phyloP scores from a whole-genome alignment of 139 green algal species.

The Chlamydomonas urium region DNA sequence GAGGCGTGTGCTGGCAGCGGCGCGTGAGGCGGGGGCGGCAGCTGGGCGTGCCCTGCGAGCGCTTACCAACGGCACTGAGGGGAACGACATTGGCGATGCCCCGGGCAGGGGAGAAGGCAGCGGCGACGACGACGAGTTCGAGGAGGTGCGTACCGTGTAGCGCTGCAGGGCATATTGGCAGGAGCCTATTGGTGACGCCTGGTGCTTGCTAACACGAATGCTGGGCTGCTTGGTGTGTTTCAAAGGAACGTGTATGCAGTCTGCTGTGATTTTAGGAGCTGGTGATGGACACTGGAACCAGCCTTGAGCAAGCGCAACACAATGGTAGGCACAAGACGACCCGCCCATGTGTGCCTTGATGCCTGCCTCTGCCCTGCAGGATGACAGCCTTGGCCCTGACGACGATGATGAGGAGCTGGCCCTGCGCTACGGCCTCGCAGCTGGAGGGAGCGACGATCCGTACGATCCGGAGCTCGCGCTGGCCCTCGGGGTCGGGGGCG shows the following conservation, averaged over 20 bases:
- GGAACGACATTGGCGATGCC: too few species aligned
- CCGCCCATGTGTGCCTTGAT: neutral
- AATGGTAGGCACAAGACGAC: too few species aligned
- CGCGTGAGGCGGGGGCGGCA: neutral
- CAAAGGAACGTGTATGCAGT: neutral
- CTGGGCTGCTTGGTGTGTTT: neutral
- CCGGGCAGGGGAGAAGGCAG: neutral
- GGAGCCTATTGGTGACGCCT: neutral
- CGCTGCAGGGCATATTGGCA: neutral
- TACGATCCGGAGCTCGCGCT: conserved; percentile 6
- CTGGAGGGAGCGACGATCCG: conserved; percentile 6
- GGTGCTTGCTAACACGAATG: neutral
- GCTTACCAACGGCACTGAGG: neutral
- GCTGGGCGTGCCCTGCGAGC: neutral
- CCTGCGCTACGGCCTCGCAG: neutral
- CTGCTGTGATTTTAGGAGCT: neutral
- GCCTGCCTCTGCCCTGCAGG: neutral
- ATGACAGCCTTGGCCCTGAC: neutral
- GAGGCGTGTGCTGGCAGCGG: neutral
- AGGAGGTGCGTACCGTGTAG: neutral
- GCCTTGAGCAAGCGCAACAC: neutral
- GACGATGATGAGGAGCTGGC: conserved; percentile 16
- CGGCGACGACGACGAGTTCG: neutral
- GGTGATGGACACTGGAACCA: neutral
- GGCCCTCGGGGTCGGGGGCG: conserved; percentile 14